Percentiles rank a stretch among this genome's conserved stretches.
phyloP scores from a whole-genome alignment of 139 green algal genomes.

The Pleodorina starrii region DNA sequence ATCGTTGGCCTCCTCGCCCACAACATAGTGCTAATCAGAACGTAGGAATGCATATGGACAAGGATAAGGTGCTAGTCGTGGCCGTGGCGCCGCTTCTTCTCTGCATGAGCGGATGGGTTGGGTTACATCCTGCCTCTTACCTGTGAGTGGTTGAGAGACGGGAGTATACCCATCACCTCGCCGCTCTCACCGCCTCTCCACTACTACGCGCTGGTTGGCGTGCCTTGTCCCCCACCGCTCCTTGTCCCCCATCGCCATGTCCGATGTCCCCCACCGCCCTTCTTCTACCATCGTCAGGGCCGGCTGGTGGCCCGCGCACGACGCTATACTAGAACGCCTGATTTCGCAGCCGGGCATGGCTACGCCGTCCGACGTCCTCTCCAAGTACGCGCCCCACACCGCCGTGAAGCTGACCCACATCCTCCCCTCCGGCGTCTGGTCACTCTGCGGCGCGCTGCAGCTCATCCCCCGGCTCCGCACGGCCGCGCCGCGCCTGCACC shows the following conservation, averaged over 20 bases:
- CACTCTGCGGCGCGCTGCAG: slow-evolving; percentile 27
- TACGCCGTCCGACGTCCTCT: neutral
- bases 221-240: neutral
- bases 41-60: too few species aligned
- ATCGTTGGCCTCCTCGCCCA: too few species aligned
- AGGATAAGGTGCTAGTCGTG: neutral
- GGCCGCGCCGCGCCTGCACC: neutral
- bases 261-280: neutral
- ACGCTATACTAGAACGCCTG: neutral
- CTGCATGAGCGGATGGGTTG: slow-evolving; percentile 20
- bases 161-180: neutral
- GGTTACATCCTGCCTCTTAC: neutral
- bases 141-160: neutral
- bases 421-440: slow-evolving; percentile 23
- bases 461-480: neutral
- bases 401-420: slow-evolving; percentile 22
- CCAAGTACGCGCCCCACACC: neutral
- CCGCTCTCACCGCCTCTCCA: neutral
- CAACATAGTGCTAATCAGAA: too few species aligned
- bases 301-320: neutral
- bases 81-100: neutral
- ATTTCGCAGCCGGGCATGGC: neutral
- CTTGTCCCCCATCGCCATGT: neutral
- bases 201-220: neutral
- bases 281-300: neutral